Evolutionary conservation across 805 yeast genomes (phyloP), one percentile per base, ranked within the genome.

Genomic region (Saccharomycopsis lassenensis): DNA sequence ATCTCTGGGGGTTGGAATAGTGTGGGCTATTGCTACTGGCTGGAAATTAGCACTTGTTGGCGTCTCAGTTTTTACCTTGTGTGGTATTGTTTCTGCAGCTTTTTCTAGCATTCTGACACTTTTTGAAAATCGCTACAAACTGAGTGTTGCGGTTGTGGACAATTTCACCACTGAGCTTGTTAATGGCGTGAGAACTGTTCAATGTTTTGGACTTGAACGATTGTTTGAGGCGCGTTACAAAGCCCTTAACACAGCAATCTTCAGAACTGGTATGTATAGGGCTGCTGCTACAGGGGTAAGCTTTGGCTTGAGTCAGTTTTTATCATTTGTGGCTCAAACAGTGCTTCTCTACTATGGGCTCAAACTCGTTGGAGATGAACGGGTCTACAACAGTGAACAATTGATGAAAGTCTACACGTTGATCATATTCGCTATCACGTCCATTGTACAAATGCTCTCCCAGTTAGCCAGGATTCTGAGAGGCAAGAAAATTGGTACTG

Each of bases 31-130:
- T 1, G 66, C 65, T 0, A 52, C 66, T 7, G 95, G 95, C 0
- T 91, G 97, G 97, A 81, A 78, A 48, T 58, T 91, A 28, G 71
- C 95, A 1, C 57, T 89, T 7, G 91, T 84, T 2, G 93, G 94
- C 2, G 48, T 87, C 7, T 67, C 94, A 0, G 63, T 86, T 53
- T 65, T 81, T 10, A 93, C 95, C 0, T 44, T 75, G 8, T 73
- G 82, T 34, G 48, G 71, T 0, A 18, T 70, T 0, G 49, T 74
- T 1, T 69, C 87, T 2, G 55, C 60, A 0, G 30, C 62, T 1
- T 83, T 74, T 52, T 73, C 82, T 5, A 41, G 51, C 0, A 34
- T 73, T 3, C 55, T 78, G 22, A 74, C 69, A 41, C 52, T 45
- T 7, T 65, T 65, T 44, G 95, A 87, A 53, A 65, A 71, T 15